phyloP scores from a whole-genome alignment of 2,329 filamentous ascomycete genomes.

The Microcera coccophila region DNA sequence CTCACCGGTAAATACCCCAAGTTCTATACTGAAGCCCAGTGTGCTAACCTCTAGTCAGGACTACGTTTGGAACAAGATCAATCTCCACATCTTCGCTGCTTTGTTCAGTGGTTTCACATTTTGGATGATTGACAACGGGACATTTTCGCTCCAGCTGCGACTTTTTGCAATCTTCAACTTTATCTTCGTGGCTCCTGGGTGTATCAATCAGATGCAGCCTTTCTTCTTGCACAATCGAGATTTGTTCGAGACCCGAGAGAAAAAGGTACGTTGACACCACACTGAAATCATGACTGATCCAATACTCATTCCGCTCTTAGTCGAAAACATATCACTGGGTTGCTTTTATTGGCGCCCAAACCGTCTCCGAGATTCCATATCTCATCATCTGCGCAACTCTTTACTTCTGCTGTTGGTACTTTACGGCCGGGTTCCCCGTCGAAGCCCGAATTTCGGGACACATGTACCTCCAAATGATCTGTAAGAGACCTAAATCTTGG shows the following conservation, averaged over 20 bases:
- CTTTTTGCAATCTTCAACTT: slow-evolving; percentile 51
- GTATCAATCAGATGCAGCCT: slow-evolving; percentile 37
- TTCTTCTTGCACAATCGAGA: slow-evolving; percentile 45
- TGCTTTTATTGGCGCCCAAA: slow-evolving; percentile 48
- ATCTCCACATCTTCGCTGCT: slow-evolving; percentile 41
- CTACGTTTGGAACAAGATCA: slow-evolving; percentile 28
- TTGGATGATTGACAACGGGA: slow-evolving; percentile 43
- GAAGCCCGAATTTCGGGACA: slow-evolving; percentile 43
- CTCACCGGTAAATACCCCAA: slow-evolving; percentile 13
- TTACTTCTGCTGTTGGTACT: slow-evolving; percentile 51
- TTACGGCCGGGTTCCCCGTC: slow-evolving; percentile 24
- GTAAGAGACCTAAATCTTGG: slow-evolving; percentile 30
- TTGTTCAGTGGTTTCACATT: slow-evolving; percentile 49
- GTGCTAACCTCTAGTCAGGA: slow-evolving; percentile 9
- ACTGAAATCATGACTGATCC: too few species aligned
- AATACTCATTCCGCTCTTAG: not conserved
- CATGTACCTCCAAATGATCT: slow-evolving; percentile 44
- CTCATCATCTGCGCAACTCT: slow-evolving; percentile 35
- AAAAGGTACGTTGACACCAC: slow-evolving; percentile 30
- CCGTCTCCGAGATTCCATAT: slow-evolving; percentile 38
- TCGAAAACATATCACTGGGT: slow-evolving; percentile 49
- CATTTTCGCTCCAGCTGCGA: slow-evolving; percentile 37
- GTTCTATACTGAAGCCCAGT: fast-evolving
- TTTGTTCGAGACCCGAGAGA: slow-evolving; percentile 47
- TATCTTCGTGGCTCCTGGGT: slow-evolving; percentile 47